Evolutionary conservation across 2,329 filamentous ascomycete species (phyloP), one percentile per base, ranked within the genome.

Genomic region (Cyphellophora europaea): DNA sequence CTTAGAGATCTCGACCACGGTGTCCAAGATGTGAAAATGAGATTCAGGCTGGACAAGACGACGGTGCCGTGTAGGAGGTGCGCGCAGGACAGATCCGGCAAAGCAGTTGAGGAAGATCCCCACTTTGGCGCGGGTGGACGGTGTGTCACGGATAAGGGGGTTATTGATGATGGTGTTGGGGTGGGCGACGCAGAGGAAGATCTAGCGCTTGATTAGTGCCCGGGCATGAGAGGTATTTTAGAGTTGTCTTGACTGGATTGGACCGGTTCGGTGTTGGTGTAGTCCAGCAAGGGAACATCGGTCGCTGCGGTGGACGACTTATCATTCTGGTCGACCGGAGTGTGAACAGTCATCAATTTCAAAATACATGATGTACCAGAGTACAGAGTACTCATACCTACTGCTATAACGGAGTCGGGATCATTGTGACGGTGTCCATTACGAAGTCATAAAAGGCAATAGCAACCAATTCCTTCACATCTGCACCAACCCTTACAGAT

Each of bases 11-110:
- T 25, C n/a, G 8, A n/a, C 8, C 8, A 25, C n/a, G 21, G n/a
- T n/a, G 21, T 25, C 21, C 21, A 25, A n/a, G n/a, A 25, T n/a
- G n/a, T 25, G n/a, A n/a, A 25, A n/a, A 25, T 25, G 21, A 25
- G n/a, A n/a, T 25, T 25, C 8, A 25, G n/a, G 21, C 21, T 25
- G 21, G 21, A 8, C 8, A 25, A 25, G 8, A 25, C 21, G 21
- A 25, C 21, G 8, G 21, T 25, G 21, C 21, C 21, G 21, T 25
- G n/a, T 8, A 25, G 21, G 8, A 25, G 21, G 21, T 25, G 21
- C 21, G n/a, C n/a, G 21, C 21, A 25, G n/a, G 21, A 25, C 8
- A 25, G 21, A 25, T 8, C 21, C 21, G 21, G 21, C 21, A 25
- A 25, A 25, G 21, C 21, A 25, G 21, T 25, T 25, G 21, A 25